Evolutionary conservation across 2,329 filamentous ascomycete species (phyloP).

Genomic region (Colletotrichum paranaense): DNA sequence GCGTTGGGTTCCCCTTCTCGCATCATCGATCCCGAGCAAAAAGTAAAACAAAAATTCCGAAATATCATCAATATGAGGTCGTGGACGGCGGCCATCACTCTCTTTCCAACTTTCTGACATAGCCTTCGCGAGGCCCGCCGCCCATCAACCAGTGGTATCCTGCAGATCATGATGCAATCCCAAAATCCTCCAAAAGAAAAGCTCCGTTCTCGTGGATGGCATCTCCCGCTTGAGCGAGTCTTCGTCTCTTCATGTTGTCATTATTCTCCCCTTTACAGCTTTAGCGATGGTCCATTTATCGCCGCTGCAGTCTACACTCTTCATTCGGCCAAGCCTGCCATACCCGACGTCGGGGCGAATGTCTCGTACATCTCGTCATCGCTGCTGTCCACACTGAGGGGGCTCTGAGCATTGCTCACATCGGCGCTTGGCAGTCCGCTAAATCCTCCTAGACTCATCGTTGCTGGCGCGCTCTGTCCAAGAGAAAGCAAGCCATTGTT

Average conservation of each 20-base stretch:
- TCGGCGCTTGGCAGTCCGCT: constrained; percentile 60
- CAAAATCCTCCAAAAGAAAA: neutral
- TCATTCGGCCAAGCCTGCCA: constrained; percentile 44
- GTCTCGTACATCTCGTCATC: constrained; percentile 68
- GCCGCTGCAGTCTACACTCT: neutral
- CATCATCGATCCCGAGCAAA: constrained; percentile 16
- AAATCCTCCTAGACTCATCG: constrained; percentile 46
- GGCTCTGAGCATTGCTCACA: constrained; percentile 63
- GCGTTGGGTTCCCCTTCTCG: constrained; percentile 12
- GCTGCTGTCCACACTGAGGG: constrained; percentile 61
- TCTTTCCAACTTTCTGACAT: neutral
- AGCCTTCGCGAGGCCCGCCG: neutral
- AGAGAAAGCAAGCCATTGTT: constrained; percentile 34
- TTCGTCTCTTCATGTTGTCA: constrained; percentile 19
- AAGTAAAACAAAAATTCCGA: constrained; percentile 8
- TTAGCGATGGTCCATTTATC: neutral
- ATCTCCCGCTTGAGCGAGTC: constrained; percentile 3
- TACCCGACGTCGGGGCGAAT: constrained; percentile 49
- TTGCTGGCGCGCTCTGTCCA: constrained; percentile 29
- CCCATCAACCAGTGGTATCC: constrained; percentile 19
- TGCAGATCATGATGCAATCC: constrained; percentile 27
- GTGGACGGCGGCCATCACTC: neutral
- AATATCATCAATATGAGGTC: constrained; percentile 16
- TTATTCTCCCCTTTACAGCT: constrained; percentile 11
- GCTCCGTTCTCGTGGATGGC: neutral